A percentile compares a stretch with the other conserved stretches of the same genome.
Evolutionary conservation across 345 rosid genomes (phyloP).

Genomic region (Brassica cretica): DNA sequence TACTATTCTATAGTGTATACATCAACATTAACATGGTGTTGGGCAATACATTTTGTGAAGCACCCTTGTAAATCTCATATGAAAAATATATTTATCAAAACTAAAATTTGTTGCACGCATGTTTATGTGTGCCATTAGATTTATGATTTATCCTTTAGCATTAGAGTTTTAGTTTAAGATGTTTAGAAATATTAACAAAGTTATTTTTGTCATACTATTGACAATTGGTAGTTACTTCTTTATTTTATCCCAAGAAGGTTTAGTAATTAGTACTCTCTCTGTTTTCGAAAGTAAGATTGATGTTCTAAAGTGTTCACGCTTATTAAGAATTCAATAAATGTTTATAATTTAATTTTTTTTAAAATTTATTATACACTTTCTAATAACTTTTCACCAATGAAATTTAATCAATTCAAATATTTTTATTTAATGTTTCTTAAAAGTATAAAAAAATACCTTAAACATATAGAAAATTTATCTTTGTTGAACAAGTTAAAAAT

Average conservation of each 20-base stretch:
- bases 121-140: not conserved
- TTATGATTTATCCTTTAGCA: not conserved
- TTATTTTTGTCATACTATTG: not conserved
- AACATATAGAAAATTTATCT: too few species aligned
- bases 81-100: not conserved
- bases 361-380: too few species aligned
- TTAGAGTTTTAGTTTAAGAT: not conserved
- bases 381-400: too few species aligned
- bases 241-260: not conserved
- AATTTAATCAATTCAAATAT: too few species aligned
- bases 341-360: too few species aligned
- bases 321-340: too few species aligned
- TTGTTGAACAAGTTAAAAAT: too few species aligned
- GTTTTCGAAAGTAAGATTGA: too few species aligned
- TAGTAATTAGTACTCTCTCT: not conserved
- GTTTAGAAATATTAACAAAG: not conserved
- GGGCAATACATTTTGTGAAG: not conserved
- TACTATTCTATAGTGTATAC: not conserved
- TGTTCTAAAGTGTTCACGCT: too few species aligned
- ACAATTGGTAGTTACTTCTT: not conserved
- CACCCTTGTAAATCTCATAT: not conserved
- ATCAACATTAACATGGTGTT: conserved; percentile 10
- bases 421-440: too few species aligned
- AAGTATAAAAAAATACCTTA: too few species aligned
- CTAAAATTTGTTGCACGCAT: not conserved